Percentiles rank a stretch among this genome's conserved stretches.
Conservation (phyloP, 495 filamentous ascomycete genomes). For the Neurospora tetraspora region DNA sequence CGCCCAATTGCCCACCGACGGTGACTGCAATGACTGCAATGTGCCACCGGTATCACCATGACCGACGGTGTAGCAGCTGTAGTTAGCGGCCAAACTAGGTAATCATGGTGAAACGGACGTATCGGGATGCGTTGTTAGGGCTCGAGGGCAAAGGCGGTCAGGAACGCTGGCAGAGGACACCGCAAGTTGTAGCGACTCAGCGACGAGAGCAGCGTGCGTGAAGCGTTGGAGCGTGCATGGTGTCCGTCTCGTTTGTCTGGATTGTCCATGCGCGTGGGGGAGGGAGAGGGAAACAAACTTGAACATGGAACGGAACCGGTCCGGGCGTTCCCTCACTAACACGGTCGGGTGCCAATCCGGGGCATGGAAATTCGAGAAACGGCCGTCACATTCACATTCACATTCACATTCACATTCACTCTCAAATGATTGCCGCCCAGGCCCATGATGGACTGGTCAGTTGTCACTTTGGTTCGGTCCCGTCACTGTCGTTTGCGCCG, state of each 20-base stretch:
- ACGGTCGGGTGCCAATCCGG: constrained; percentile 11
- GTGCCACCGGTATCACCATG: constrained; percentile 1
- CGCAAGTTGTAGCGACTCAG: constrained; percentile 13
- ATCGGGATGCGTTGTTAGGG: constrained; percentile 2
- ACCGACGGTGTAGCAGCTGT: neutral
- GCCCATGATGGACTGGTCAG: neutral
- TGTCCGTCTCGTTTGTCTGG: neutral
- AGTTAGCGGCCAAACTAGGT: too few species aligned
- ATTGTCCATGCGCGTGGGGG: constrained; percentile 18
- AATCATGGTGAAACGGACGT: constrained; percentile 2
- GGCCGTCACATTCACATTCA: neutral
- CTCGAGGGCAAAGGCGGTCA: constrained; percentile 6
- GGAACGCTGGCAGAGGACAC: constrained; percentile 7
- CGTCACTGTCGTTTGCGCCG: neutral
- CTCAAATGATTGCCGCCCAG: neutral
- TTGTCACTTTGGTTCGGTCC: neutral
- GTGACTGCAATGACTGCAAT: neutral
- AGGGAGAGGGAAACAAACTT: neutral
- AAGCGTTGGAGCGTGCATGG: neutral
- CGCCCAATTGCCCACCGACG: neutral
- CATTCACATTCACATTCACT: neutral
- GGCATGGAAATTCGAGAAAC: constrained; percentile 9
- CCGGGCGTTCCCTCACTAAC: neutral
- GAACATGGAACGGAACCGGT: neutral
- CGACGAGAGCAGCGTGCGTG: neutral